phyloP scores from a whole-genome alignment of 306 rosid genomes.

The Morella rubra region DNA sequence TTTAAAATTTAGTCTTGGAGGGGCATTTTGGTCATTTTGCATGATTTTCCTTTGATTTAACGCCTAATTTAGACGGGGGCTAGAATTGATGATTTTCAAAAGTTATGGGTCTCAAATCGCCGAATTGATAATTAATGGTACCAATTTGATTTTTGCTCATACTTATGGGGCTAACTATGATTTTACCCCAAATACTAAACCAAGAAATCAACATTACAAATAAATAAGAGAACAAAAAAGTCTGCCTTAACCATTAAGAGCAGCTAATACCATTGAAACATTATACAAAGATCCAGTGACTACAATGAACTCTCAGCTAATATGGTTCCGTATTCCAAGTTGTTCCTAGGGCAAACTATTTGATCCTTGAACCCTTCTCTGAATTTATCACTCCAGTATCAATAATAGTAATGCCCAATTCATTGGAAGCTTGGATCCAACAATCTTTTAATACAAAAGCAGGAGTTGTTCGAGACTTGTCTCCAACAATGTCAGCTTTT shows the following conservation, averaged over 20 bases:
- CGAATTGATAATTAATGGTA: no score
- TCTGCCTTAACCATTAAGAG: conserved; percentile 35
- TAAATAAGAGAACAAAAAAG: no score
- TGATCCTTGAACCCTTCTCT: conserved; percentile 29
- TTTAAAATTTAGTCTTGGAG: no score
- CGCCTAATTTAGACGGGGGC: no score
- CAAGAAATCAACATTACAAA: no score
- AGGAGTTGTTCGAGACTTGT: conserved; percentile 60
- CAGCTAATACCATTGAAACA: conserved; percentile 51
- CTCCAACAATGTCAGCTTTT: conserved; percentile 77
- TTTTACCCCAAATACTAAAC: no score
- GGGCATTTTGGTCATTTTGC: no score
- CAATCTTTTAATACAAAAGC: conserved; percentile 43
- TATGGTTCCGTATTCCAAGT: conserved; percentile 33
- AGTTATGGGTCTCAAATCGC: no score
- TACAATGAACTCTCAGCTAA: conserved; percentile 53
- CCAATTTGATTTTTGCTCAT: no score
- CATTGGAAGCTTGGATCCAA: conserved; percentile 80
- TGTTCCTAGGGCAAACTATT: conserved; percentile 26
- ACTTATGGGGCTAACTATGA: no score
- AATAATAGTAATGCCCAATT: conserved; percentile 39
- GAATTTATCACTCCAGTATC: conserved; percentile 38
- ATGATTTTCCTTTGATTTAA: no score
- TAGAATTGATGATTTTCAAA: no score
- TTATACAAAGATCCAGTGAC: conserved; percentile 82